These are phyloP conservation scores for Xylariaceae sp. DNA, from an alignment of 2,329 filamentous ascomycete genomes.

Conservation along the genomic window DNA sequence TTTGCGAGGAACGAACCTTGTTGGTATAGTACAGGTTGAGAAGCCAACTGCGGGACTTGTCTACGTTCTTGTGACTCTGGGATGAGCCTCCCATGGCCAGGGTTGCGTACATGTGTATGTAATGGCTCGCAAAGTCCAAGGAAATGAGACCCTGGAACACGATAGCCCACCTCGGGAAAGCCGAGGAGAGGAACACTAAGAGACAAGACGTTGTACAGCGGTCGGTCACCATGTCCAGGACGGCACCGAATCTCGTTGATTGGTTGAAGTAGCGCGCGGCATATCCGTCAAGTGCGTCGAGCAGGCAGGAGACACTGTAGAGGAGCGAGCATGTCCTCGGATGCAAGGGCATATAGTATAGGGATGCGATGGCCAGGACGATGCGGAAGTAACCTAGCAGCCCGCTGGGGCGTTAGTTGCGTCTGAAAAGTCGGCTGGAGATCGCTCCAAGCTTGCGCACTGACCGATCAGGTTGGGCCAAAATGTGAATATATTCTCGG, in stretches of 20 bases:
- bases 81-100: constrained; percentile 77
- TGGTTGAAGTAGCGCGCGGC: constrained; percentile 87
- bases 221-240: constrained; percentile 98
- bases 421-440: not conserved
- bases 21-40: constrained; percentile 96
- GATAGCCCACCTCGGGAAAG: constrained; percentile 90
- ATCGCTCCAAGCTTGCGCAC: constrained; percentile 25
- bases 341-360: constrained; percentile 99
- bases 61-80: constrained; percentile 88
- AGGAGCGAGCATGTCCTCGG: constrained; percentile 89
- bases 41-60: constrained; percentile 79
- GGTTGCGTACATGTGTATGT: constrained; percentile 98
- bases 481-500: constrained; percentile 78
- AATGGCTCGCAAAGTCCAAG: constrained; percentile 90
- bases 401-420: constrained; percentile 7
- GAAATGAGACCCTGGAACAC: constrained; percentile 91
- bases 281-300: constrained; percentile 91
- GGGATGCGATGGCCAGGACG: constrained; percentile 76
- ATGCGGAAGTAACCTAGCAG: constrained; percentile 69
- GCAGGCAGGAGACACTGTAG: constrained; percentile 89
- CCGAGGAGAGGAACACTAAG: constrained; percentile 88
- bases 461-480: constrained; percentile 76
- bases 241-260: constrained; percentile 90
- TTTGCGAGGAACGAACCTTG: constrained; percentile 57
- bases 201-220: constrained; percentile 94